Evolutionary conservation across 352 stramenopile genomes (phyloP).

Genomic region (Phytophthora sojae): DNA sequence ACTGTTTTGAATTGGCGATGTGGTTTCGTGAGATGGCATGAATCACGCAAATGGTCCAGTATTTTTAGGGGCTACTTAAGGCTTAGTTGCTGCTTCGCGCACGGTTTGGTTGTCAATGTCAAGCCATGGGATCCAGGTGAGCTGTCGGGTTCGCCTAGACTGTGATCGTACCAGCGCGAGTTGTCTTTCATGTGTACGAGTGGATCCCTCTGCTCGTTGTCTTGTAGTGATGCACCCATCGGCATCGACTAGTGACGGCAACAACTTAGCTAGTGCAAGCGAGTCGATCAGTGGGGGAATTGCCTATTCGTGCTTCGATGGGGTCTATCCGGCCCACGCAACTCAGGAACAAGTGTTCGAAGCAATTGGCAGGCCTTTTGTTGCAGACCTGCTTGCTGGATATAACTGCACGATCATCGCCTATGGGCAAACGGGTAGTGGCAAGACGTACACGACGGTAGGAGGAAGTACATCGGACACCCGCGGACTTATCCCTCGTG

Average conservation of each 20-base stretch:
- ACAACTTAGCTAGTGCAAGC: background rate
- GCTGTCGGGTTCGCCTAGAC: constrained; percentile 59
- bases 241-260: background rate
- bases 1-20: background rate
- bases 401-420: constrained; percentile 82
- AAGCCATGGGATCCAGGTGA: constrained; percentile 63
- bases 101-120: constrained; percentile 26
- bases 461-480: constrained; percentile 30
- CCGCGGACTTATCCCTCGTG: constrained; percentile 49
- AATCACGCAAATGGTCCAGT: constrained; percentile 8
- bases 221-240: constrained; percentile 17
- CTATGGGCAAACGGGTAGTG: constrained; percentile 76
- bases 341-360: constrained; percentile 59
- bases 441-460: constrained; percentile 72
- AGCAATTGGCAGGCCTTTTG: constrained; percentile 52
- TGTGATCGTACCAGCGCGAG: background rate
- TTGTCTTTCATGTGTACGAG: constrained; percentile 16
- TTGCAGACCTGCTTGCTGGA: constrained; percentile 59
- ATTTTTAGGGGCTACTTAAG: constrained; percentile 25
- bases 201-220: constrained; percentile 10
- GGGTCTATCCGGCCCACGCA: constrained; percentile 46
- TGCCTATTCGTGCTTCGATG: constrained; percentile 52
- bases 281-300: constrained; percentile 7
- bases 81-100: background rate
- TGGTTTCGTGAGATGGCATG: background rate